These are phyloP conservation scores for Leccinum huronense DNA, from an alignment of 1,284 basidiomycete genomes.

Conservation along the genomic window DNA sequence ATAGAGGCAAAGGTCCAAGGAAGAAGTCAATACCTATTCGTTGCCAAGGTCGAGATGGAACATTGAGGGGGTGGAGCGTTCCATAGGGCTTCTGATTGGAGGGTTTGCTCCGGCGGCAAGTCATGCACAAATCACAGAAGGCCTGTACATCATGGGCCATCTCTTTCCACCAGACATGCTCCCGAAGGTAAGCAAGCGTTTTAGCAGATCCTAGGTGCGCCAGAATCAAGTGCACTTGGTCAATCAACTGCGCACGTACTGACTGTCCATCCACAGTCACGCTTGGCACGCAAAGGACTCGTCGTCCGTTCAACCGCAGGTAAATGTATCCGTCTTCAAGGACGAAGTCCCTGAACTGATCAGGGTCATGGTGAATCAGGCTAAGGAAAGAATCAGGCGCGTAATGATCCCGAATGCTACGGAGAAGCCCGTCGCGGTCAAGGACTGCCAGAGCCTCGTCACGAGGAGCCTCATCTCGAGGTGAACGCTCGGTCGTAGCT, in stretches of 20 bases:
- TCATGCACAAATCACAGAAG: background rate
- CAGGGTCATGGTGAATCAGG: slow-evolving; percentile 23
- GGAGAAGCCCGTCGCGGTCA: background rate
- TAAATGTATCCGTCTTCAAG: slow-evolving; percentile 28
- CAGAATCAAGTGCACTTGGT: background rate
- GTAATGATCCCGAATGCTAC: slow-evolving; percentile 18
- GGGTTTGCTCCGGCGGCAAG: background rate
- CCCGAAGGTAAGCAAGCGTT: background rate
- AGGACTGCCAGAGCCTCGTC: background rate
- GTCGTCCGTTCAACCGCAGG: background rate
- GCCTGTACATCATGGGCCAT: background rate
- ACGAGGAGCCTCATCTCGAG: no score
- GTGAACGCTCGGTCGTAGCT: no score
- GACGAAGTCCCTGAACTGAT: slow-evolving; percentile 28
- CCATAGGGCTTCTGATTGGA: background rate
- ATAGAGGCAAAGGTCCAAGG: background rate
- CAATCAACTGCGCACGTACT: background rate
- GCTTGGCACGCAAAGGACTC: background rate
- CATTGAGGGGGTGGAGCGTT: background rate
- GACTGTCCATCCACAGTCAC: background rate
- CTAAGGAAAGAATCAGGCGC: slow-evolving; percentile 28
- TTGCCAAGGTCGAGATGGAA: background rate
- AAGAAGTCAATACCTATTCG: background rate
- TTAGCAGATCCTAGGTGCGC: background rate
- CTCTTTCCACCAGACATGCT: background rate